These are phyloP conservation scores for Miamiensis avidus DNA, from an alignment of 169 alveolate genomes.

Conservation along the genomic window DNA sequence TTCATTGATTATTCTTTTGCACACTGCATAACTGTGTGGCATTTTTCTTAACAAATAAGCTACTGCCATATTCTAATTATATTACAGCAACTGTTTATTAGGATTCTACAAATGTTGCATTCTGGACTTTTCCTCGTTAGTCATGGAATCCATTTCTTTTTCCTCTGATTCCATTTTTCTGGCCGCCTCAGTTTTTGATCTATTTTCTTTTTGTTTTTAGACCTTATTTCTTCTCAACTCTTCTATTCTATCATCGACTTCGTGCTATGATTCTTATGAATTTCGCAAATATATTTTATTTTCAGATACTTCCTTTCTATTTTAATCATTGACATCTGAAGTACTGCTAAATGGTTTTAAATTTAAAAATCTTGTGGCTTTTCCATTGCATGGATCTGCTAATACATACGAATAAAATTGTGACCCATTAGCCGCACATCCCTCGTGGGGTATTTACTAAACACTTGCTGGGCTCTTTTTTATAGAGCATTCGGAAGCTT, in stretches of 20 bases:
- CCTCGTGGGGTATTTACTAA: conserved; percentile 47
- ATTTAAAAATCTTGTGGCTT: conserved; percentile 57
- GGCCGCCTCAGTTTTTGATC: conserved; percentile 12
- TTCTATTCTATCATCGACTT: conserved; percentile 24
- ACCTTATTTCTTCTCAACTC: conserved; percentile 22
- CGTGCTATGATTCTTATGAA: conserved; percentile 15
- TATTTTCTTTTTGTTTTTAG: conserved; percentile 5
- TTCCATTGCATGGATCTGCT: conserved; percentile 57
- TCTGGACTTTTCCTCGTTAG: conserved; percentile 14
- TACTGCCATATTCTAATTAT: conserved; percentile 46
- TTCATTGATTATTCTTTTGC: conserved; percentile 53
- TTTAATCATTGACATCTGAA: conserved; percentile 24
- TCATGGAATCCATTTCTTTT: conserved; percentile 28
- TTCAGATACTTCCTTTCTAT: conserved; percentile 26
- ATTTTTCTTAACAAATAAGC: conserved; percentile 59
- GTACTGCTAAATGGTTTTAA: conserved; percentile 52
- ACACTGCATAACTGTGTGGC: conserved; percentile 51
- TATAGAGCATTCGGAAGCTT: conserved; percentile 52
- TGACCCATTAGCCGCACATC: conserved; percentile 59
- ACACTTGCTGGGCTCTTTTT: conserved; percentile 57
- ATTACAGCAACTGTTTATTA: conserved; percentile 30
- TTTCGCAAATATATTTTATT: conserved; percentile 29
- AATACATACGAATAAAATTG: conserved; percentile 47
- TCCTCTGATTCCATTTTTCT: conserved; percentile 35
- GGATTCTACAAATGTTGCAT: neutral